These are phyloP conservation scores for Saccharomycopsis sp. DNA, from an alignment of 805 yeast species.

Conservation along the genomic window DNA sequence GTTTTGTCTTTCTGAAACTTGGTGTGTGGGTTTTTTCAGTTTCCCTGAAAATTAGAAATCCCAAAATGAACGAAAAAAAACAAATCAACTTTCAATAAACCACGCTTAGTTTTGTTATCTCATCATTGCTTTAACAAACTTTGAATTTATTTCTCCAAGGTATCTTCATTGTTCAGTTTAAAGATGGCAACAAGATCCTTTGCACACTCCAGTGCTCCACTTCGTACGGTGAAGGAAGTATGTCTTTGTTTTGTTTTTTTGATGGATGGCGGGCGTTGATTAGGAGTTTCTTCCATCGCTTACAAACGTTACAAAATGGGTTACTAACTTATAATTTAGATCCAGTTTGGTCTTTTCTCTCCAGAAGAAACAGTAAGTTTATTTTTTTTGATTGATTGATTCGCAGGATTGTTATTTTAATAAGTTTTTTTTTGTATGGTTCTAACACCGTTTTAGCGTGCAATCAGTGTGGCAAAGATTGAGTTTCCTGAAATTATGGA, in stretches of 20 bases:
- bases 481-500: conserved; percentile 99
- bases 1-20: no score
- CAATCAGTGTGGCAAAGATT: conserved; percentile 94
- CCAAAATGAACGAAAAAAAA: background rate
- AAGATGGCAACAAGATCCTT: conserved; percentile 28
- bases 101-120: no score
- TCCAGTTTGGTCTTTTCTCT: conserved; percentile 94
- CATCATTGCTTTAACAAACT: no score
- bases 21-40: background rate
- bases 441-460: conserved; percentile 38
- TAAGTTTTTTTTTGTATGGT: background rate
- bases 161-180: conserved; percentile 2
- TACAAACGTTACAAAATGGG: background rate
- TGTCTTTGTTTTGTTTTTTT: conserved; percentile 22
- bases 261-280: conserved; percentile 5
- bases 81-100: no score
- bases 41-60: background rate
- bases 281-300: no score
- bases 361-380: conserved; percentile 77
- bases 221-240: conserved; percentile 94
- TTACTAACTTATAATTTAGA: conserved; percentile 28
- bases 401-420: background rate
- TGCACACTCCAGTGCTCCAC: conserved; percentile 97
- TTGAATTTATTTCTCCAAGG: background rate
- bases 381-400: no score